Evolutionary conservation across 2,329 filamentous ascomycete species (phyloP).

Genomic region (Aspergillus tubingensis): DNA sequence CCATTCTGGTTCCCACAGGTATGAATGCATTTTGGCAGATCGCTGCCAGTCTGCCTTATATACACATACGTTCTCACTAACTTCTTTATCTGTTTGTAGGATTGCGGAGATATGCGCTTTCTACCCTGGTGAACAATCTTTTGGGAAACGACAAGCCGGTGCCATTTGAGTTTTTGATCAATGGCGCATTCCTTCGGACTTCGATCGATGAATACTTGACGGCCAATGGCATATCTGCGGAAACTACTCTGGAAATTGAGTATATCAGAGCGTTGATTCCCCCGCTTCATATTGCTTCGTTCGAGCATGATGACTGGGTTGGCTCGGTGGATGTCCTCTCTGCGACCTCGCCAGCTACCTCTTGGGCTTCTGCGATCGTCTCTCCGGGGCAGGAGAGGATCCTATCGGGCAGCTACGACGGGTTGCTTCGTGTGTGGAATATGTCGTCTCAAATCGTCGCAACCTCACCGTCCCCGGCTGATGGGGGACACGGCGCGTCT

Average conservation of each 20-base stretch:
- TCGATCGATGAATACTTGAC: conserved; percentile 89
- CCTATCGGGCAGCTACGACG: conserved; percentile 92
- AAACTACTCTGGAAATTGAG: conserved; percentile 83
- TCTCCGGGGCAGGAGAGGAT: conserved; percentile 67
- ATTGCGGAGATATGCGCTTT: conserved; percentile 61
- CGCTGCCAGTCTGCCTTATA: background rate
- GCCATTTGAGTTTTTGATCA: conserved; percentile 86
- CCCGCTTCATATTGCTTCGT: conserved; percentile 84
- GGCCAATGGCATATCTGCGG: conserved; percentile 81
- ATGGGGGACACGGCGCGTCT: conserved; percentile 73
- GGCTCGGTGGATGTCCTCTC: conserved; percentile 82
- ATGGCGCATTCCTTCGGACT: conserved; percentile 86
- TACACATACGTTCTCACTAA: conserved; percentile 15
- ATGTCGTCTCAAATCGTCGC: conserved; percentile 82
- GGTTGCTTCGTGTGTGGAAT: conserved; percentile 85
- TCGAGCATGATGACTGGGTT: conserved; percentile 98
- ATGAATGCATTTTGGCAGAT: conserved; percentile 23
- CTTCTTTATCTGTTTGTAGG: conserved; percentile 36
- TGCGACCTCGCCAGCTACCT: conserved; percentile 60
- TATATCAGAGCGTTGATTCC: conserved; percentile 92
- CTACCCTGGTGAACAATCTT: conserved; percentile 64
- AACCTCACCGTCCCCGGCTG: conserved; percentile 66
- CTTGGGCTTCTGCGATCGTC: conserved; percentile 55
- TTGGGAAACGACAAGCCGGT: conserved; percentile 56
- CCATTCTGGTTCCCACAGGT: conserved; percentile 61